phyloP scores from a whole-genome alignment of 2,329 filamentous ascomycete genomes.

The Fusarium torreyae region DNA sequence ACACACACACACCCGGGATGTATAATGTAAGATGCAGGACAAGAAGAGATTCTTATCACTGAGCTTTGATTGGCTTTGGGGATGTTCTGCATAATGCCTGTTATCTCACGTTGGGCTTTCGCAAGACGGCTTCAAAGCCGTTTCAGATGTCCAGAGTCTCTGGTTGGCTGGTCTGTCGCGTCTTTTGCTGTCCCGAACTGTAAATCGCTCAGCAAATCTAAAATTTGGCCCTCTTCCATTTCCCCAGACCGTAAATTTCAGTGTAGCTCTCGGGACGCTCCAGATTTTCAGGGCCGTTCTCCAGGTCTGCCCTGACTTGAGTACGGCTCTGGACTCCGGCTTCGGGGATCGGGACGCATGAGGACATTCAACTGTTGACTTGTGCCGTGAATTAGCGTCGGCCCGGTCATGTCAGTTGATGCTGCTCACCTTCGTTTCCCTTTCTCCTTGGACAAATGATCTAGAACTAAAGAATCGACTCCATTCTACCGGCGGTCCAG shows the following conservation, averaged over 20 bases:
- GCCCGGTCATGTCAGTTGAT: slow-evolving; percentile 23
- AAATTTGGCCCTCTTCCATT: slow-evolving; percentile 42
- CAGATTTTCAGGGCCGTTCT: slow-evolving; percentile 35
- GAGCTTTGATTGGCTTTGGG: slow-evolving; percentile 47
- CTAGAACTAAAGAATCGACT: slow-evolving; percentile 23
- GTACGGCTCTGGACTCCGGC: slow-evolving; percentile 26
- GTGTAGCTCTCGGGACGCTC: slow-evolving; percentile 36
- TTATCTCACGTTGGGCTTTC: slow-evolving; percentile 48
- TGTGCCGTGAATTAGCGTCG: slow-evolving; percentile 21
- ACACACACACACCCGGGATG: slow-evolving; percentile 19
- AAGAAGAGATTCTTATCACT: slow-evolving; percentile 51
- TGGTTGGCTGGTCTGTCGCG: slow-evolving; percentile 21
- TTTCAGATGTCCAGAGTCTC: slow-evolving; percentile 29
- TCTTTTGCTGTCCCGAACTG: slow-evolving; percentile 22
- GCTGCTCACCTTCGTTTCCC: slow-evolving; percentile 15
- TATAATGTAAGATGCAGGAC: slow-evolving; percentile 25
- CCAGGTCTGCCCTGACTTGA: slow-evolving; percentile 20
- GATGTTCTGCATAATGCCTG: slow-evolving; percentile 55
- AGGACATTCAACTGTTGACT: slow-evolving; percentile 7
- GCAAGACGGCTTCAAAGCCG: slow-evolving; percentile 39
- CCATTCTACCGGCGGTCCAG: slow-evolving; percentile 36
- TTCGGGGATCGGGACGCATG: slow-evolving; percentile 29
- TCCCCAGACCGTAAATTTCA: slow-evolving; percentile 44
- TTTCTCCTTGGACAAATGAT: slow-evolving; percentile 25
- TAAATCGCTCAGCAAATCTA: slow-evolving; percentile 49